Base-by-base conservation (phyloP, 345 rosid genomes). In the Arabidopsis arenosa region DNA sequence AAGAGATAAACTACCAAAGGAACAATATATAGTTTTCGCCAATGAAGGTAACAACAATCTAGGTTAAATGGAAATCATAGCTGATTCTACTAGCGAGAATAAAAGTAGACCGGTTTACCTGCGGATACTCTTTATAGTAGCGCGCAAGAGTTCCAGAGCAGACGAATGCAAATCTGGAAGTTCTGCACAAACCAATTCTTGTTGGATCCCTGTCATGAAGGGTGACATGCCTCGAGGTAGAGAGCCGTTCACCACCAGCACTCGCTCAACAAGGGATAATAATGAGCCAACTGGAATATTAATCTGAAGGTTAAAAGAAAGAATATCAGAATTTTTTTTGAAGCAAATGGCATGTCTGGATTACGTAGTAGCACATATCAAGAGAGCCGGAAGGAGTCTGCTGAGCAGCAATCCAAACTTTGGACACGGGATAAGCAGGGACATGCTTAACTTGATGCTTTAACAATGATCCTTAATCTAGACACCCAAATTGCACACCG, bases 211-310 rank as follows among this genome's bases (percentile, higher is more conserved):
- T 44, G 89, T 89, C 82, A 88, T 82, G 74, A 81, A 87, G 64
- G 83, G 77, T 32, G 83, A 74, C 77, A 65, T 78, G 68, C 81
- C 68, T 53, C 49, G 80, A 51, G 92, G 83, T 63, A 84, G 66
- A 63, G 96, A 88, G 69, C 99, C 99, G 61, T 95, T 88, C 67
- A 92, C 88, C 68, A 80, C 84, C 62, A 92, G 82, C 80, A 92
- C 82, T 78, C 99, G 89, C 76, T 95, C 89, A 78, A 90, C 81
- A 77, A 92, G 88, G 54, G 90, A 84, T 79, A 90, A 77, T 58
- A 92, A 75, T 33, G 90, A 77, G 63, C 81, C 82, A 76, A 92
- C 35, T 43, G 96, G 97, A 70, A 82, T 83, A 53, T 66, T 55
- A 44, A 87, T 85, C 97, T 94, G 68, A 72, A 55, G 71, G n/a